A percentile compares a stretch with the other conserved stretches of the same genome.
These are phyloP conservation scores for Colletotrichum kahawae DNA, from an alignment of 2,329 filamentous ascomycete species.

Conservation along the genomic window DNA sequence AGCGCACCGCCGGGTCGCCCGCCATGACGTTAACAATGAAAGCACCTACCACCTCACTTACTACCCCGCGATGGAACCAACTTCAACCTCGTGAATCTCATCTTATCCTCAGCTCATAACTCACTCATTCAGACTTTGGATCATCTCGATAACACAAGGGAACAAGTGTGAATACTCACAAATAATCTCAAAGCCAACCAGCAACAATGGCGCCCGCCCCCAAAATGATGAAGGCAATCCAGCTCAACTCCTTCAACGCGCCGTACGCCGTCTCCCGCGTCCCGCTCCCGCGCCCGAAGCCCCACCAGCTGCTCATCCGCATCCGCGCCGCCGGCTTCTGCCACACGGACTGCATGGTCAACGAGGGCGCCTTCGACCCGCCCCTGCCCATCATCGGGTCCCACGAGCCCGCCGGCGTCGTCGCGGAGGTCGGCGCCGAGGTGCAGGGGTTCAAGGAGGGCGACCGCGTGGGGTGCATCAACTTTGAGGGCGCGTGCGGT, in stretches of 20 bases:
- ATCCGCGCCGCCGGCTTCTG: conserved; percentile 20
- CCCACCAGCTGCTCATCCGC: conserved; percentile 17
- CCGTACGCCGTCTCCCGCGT: conserved; percentile 10
- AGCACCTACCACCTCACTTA: neutral
- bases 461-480: conserved; percentile 24
- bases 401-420: conserved; percentile 14
- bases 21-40: neutral
- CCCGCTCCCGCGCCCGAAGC: conserved; percentile 2
- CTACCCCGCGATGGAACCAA: no score
- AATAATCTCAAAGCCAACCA: no score
- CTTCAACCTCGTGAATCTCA: no score
- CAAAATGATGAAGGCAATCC: neutral
- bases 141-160: no score
- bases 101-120: no score
- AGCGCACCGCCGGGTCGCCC: no score
- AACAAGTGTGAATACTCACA: no score
- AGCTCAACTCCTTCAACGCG: neutral
- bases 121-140: no score
- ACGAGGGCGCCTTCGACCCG: conserved; percentile 11
- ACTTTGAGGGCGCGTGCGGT: conserved; percentile 18
- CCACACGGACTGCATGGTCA: conserved; percentile 21
- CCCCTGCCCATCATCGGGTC: conserved; percentile 10
- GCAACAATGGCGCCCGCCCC: neutral
- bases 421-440: neutral
- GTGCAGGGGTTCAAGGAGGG: neutral